A percentile compares a stretch with the other conserved stretches of the same genome.
Conservation (phyloP, 2,329 filamentous ascomycete genomes). For the Curvularia hawaiiensis region DNA sequence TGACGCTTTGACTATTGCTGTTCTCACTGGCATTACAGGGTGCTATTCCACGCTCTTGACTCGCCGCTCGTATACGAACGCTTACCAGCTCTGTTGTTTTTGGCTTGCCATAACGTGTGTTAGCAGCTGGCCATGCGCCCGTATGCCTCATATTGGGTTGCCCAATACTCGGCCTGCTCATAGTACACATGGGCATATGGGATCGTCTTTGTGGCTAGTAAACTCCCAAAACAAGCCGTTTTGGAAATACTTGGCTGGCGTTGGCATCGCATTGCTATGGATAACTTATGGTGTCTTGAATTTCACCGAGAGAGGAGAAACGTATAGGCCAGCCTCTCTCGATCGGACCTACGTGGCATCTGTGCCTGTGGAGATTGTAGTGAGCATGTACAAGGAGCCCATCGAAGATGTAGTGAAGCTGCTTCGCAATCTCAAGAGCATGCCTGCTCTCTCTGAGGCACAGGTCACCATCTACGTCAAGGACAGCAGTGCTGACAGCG, state of each 20-base stretch:
- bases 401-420: conserved; percentile 28
- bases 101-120: conserved; percentile 16
- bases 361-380: conserved; percentile 39
- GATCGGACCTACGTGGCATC: conserved; percentile 27
- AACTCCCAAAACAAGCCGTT: neutral
- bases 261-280: conserved; percentile 19
- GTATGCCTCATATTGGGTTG: neutral
- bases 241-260: conserved; percentile 3
- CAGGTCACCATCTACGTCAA: conserved; percentile 42
- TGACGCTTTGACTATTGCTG: conserved; percentile 16
- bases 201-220: neutral
- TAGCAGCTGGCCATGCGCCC: conserved; percentile 2
- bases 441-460: conserved; percentile 27
- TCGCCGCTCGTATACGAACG: conserved; percentile 29
- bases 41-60: conserved; percentile 18
- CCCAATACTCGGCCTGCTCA: conserved; percentile 1
- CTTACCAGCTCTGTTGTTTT: conserved; percentile 20
- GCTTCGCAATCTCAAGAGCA: conserved; percentile 22
- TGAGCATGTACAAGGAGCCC: conserved; percentile 47
- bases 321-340: conserved; percentile 8
- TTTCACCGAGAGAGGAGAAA: conserved; percentile 17
- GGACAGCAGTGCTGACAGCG: conserved; percentile 24
- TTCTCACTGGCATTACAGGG: conserved; percentile 20
- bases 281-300: conserved; percentile 18
- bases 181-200: neutral